Base-by-base conservation (phyloP, 768 basidiomycete species). In the Rhizopogon rudus region DNA sequence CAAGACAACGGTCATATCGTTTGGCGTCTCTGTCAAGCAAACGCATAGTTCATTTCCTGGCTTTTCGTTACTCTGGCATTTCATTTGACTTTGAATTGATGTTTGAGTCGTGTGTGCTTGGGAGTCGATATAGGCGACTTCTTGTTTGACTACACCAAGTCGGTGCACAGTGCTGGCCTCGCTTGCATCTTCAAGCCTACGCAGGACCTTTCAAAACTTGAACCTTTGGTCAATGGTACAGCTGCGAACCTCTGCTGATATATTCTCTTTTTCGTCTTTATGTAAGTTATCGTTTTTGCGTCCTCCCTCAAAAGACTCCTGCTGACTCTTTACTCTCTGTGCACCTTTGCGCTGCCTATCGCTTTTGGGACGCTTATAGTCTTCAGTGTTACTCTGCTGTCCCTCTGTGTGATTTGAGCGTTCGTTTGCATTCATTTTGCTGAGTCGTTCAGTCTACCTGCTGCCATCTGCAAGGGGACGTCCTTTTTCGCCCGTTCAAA, bases 271-370 rank as follows among this genome's bases (percentile, higher is more conserved):
- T 42, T 68, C 43, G 46, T 61, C 37, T 67, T 72, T 72, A 72
- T 71, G 68, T 71, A 71, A 69, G 69, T 69, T 58, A 51, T 57
- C 57, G n/a, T 63, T 58, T 39, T 64, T 60, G 65, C 40, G 56
- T 64, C 63, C 45, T 57, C 37, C 53, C 52, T 59, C 58, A 59
- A 59, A 44, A 63, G 43, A 50, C n/a, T 57, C 41, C 53, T 61
- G 58, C 70, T 67, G 61, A 67, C 58, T 51, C 55, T 52, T 45
- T 41, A 43, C 41, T 57, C 51, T 45, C 50, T 53, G 31, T 53
- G 45, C 52, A 57, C 56, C 58, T 54, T 61, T 52, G 44, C 54
- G 37, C 52, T 59, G n/a, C 44, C 61, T 60, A 56, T 62, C 56
- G 59, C 55, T 63, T 64, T 59, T 65, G 57, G 43, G 61, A 64